A percentile compares a stretch with the other conserved stretches of the same genome.
These are phyloP conservation scores for Microsporum ferrugineum DNA, from an alignment of 2,329 filamentous ascomycete genomes.

Conservation along the genomic window DNA sequence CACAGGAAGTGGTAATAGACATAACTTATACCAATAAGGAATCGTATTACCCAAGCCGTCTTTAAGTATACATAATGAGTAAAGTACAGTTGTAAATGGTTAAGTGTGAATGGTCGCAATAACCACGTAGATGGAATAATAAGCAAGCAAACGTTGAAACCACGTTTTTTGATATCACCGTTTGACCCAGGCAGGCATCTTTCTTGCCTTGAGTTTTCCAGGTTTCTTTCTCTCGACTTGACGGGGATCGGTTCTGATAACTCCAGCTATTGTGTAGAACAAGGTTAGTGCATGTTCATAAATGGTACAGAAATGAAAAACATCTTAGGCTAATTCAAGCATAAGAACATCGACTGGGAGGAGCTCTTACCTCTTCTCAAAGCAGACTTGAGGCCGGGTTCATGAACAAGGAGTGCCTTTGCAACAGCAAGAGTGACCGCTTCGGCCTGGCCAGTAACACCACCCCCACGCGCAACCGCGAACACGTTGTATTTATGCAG, in stretches of 20 bases:
- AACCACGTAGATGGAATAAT: background rate
- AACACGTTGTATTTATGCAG: constrained; percentile 97
- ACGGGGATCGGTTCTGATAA: constrained; percentile 80
- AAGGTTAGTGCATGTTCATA: background rate
- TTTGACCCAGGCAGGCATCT: constrained; percentile 98
- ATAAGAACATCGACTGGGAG: background rate
- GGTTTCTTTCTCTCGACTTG: constrained; percentile 97
- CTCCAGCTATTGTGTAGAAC: constrained; percentile 55
- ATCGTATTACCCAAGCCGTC: background rate
- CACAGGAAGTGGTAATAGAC: no score
- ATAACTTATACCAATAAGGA: background rate
- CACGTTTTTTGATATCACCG: constrained; percentile 32
- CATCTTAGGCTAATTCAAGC: background rate
- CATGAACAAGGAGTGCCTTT: constrained; percentile 78
- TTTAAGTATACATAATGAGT: background rate
- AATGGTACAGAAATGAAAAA: background rate
- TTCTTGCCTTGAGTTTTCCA: constrained; percentile 89
- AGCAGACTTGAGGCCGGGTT: constrained; percentile 79
- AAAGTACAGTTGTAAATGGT: background rate
- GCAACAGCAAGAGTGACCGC: constrained; percentile 82
- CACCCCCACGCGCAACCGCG: constrained; percentile 72
- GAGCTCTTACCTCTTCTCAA: constrained; percentile 69
- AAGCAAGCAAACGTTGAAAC: background rate
- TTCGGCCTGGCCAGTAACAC: constrained; percentile 90
- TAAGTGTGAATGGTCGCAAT: background rate